Conservation (phyloP, 257 asterid genomes). For the Nicotiana tabacum region DNA sequence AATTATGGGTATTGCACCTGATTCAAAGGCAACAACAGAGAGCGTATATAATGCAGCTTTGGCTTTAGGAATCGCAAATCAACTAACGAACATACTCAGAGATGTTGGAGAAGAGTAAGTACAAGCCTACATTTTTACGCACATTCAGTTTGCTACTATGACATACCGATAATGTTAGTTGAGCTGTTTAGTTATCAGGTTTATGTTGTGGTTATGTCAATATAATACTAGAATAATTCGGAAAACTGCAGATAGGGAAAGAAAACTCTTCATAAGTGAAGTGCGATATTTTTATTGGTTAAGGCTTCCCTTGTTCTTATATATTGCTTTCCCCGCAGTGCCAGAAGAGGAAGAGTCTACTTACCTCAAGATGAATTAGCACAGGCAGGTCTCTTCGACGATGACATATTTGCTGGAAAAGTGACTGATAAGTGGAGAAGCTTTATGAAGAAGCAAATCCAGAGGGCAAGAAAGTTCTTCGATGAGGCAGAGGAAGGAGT, state of each 20-base stretch:
- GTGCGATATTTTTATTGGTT: neutral
- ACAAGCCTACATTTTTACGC: neutral
- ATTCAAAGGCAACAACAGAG: conserved; percentile 80
- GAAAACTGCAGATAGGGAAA: neutral
- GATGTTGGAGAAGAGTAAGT: conserved; percentile 99
- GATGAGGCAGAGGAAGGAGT: conserved; percentile 88
- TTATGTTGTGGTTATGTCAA: neutral
- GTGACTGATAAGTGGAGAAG: conserved; percentile 91
- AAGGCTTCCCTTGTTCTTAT: neutral
- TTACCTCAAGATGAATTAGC: conserved; percentile 95
- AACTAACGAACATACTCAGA: conserved; percentile 85
- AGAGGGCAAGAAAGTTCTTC: conserved; percentile 80
- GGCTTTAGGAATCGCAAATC: conserved; percentile 86
- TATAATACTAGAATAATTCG: neutral
- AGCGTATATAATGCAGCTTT: conserved; percentile 83
- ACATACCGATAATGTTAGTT: neutral
- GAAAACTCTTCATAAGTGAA: neutral
- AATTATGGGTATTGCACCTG: conserved; percentile 93
- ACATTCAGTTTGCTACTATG: neutral
- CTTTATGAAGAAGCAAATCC: conserved; percentile 89
- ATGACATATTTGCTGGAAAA: conserved; percentile 75
- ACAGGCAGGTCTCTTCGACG: conserved; percentile 80
- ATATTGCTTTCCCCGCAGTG: conserved; percentile 36
- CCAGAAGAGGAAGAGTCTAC: conserved; percentile 88
- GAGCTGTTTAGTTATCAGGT: neutral